Conservation (phyloP, 768 basidiomycete species). For the Hygrophorus pudorinus region DNA sequence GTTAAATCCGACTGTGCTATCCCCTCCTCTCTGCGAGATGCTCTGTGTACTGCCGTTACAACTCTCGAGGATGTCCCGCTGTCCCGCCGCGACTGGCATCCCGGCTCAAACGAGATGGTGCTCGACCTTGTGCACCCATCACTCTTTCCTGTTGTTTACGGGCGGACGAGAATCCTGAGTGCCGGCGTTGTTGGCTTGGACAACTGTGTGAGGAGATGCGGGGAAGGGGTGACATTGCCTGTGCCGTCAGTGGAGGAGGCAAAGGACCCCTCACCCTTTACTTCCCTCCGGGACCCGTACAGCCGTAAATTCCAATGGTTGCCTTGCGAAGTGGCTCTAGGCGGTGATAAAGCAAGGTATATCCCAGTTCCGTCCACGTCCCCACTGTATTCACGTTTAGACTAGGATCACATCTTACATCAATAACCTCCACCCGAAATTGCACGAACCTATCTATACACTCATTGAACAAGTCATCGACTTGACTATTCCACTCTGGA, state of each 20-base stretch:
- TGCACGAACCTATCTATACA: constrained; percentile 15
- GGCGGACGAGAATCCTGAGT: constrained; percentile 16
- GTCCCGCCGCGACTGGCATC: constrained; percentile 35
- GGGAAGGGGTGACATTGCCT: constrained; percentile 12
- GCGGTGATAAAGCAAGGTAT: constrained; percentile 11
- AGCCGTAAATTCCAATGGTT: constrained; percentile 14
- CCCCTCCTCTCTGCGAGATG: constrained; percentile 13
- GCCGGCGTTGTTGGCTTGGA: constrained; percentile 13
- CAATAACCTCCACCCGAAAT: constrained; percentile 28
- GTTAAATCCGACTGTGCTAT: constrained; percentile 25
- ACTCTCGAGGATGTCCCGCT: constrained; percentile 27
- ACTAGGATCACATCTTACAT: constrained; percentile 27
- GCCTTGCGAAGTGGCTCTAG: constrained; percentile 14
- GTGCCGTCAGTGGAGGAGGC: constrained; percentile 4
- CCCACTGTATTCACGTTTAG: neutral
- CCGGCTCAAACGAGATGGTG: constrained; percentile 30
- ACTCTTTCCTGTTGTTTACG: constrained; percentile 30
- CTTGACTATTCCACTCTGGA: constrained; percentile 22
- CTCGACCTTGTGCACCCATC: constrained; percentile 38
- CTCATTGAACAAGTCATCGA: constrained; percentile 19
- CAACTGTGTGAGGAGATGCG: constrained; percentile 16
- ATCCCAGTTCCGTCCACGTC: neutral
- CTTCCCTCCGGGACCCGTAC: neutral
- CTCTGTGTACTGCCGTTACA: constrained; percentile 17
- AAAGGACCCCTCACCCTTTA: neutral